A percentile compares a stretch with the other conserved stretches of the same genome.
phyloP scores from a whole-genome alignment of 768 basidiomycete genomes.

The Galerina sulciceps region DNA sequence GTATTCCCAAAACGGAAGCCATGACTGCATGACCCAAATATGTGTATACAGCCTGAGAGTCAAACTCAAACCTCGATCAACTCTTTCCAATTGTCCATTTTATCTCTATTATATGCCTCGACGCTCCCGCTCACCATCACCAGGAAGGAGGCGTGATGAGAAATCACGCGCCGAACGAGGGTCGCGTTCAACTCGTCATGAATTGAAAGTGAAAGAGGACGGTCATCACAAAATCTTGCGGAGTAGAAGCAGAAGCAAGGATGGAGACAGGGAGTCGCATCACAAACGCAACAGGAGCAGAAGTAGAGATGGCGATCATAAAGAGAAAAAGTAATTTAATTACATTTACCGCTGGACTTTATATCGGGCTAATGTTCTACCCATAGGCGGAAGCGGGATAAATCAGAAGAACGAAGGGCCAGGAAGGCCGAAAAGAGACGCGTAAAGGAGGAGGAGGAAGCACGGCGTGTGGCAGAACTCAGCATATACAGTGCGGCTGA shows the following conservation, averaged over 20 bases:
- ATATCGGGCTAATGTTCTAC: conserved; percentile 1
- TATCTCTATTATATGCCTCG: conserved; percentile 41
- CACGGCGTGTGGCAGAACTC: conserved; percentile 90
- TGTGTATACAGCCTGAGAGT: no score
- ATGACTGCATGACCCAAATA: no score
- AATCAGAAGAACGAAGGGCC: conserved; percentile 82
- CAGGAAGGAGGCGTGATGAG: conserved; percentile 43
- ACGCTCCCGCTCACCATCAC: conserved; percentile 57
- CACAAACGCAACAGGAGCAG: conserved; percentile 36
- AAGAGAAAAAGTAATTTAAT: conserved; percentile 47
- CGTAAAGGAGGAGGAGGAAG: conserved; percentile 85
- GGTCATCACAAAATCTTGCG: conserved; percentile 29
- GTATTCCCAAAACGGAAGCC: no score
- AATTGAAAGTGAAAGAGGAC: conserved; percentile 32
- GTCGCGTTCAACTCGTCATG: conserved; percentile 37
- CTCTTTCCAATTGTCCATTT: not conserved
- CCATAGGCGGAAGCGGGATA: conserved; percentile 78
- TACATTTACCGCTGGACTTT: not conserved
- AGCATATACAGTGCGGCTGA: conserved; percentile 96
- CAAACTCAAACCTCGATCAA: not conserved
- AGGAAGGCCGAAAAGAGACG: conserved; percentile 90
- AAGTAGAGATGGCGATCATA: conserved; percentile 42
- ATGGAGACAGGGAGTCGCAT: conserved; percentile 24
- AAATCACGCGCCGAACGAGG: conserved; percentile 39
- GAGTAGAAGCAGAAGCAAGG: conserved; percentile 34